A percentile compares a stretch with the other conserved stretches of the same genome.
Evolutionary conservation across 225 moss, liverwort and hornwort genomes (phyloP).

Genomic region (Bryum argenteum): DNA sequence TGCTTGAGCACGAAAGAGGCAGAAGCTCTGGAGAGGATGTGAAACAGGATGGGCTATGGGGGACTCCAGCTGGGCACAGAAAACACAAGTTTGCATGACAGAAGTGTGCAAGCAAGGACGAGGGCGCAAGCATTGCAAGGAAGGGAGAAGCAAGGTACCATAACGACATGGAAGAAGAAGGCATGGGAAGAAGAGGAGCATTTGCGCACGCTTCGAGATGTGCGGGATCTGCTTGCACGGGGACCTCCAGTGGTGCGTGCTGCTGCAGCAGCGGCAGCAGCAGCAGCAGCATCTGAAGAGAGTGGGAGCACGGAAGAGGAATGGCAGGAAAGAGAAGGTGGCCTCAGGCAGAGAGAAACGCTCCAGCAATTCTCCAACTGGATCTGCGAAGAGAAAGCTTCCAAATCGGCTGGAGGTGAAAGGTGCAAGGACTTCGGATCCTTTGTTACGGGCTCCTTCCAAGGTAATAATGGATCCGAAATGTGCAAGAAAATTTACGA

Average conservation of each 20-base stretch:
- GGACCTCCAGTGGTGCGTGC: conserved; percentile 9
- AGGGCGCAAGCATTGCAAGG: conserved; percentile 2
- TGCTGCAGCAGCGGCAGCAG: background rate
- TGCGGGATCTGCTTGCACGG: conserved; percentile 28
- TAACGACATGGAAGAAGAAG: conserved; percentile 5
- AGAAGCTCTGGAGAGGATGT: background rate
- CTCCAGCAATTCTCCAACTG: conserved; percentile 44
- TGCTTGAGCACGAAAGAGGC: background rate
- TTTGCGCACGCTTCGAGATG: conserved; percentile 29
- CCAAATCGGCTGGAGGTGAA: conserved; percentile 18
- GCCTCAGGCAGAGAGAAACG: conserved; percentile 35
- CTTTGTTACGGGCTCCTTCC: conserved; percentile 21
- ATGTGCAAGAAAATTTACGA: conserved; percentile 42
- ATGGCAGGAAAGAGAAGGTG: conserved; percentile 37
- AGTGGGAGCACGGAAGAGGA: conserved; percentile 22
- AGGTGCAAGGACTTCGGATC: conserved; percentile 26
- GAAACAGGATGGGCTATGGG: conserved; percentile 30
- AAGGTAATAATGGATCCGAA: conserved; percentile 33
- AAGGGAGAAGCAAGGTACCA: background rate
- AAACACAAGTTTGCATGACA: background rate
- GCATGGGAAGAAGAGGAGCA: conserved; percentile 41
- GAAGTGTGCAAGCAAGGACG: conserved; percentile 14
- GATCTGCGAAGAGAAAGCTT: conserved; percentile 38
- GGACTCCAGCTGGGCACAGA: conserved; percentile 15
- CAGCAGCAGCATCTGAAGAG: background rate